A percentile compares a stretch with the other conserved stretches of the same genome.
phyloP scores from a whole-genome alignment of 1,284 basidiomycete genomes.

The Peniophora sp. region DNA sequence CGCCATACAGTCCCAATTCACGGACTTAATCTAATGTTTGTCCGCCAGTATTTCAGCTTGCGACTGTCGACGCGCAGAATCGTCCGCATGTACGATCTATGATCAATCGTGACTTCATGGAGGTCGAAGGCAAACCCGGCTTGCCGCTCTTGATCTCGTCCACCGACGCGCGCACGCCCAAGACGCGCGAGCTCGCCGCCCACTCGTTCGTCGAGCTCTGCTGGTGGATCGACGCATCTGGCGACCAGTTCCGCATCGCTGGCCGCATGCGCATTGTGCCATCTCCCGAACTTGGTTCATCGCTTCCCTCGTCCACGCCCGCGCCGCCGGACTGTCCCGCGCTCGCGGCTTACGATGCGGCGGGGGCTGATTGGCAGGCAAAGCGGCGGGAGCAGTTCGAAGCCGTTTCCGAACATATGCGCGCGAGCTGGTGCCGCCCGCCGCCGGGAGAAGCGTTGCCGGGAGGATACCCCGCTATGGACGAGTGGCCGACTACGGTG shows the following conservation, averaged over 20 bases:
- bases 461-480: constrained; percentile 43
- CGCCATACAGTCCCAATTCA: constrained; percentile 6
- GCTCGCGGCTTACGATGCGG: constrained; percentile 26
- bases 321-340: constrained; percentile 19
- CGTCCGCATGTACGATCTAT: constrained; percentile 52
- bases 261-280: constrained; percentile 43
- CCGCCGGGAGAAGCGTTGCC: constrained; percentile 41
- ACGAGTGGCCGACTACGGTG: constrained; percentile 44
- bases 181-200: constrained; percentile 40
- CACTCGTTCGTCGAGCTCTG: constrained; percentile 40
- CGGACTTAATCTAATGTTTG: background rate
- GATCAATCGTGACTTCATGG: constrained; percentile 49
- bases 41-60: constrained; percentile 47
- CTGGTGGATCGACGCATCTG: constrained; percentile 50
- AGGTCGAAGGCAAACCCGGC: constrained; percentile 29
- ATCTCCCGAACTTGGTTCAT: constrained; percentile 20
- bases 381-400: constrained; percentile 47
- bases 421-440: constrained; percentile 58
- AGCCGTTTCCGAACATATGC: constrained; percentile 46
- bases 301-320: constrained; percentile 4
- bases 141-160: constrained; percentile 53
- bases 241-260: constrained; percentile 53
- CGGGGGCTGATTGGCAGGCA: constrained; percentile 54
- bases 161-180: constrained; percentile 51
- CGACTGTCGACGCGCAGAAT: constrained; percentile 39